These are phyloP conservation scores for Medicago ruthenica DNA, from an alignment of 306 rosid genomes.

Conservation along the genomic window DNA sequence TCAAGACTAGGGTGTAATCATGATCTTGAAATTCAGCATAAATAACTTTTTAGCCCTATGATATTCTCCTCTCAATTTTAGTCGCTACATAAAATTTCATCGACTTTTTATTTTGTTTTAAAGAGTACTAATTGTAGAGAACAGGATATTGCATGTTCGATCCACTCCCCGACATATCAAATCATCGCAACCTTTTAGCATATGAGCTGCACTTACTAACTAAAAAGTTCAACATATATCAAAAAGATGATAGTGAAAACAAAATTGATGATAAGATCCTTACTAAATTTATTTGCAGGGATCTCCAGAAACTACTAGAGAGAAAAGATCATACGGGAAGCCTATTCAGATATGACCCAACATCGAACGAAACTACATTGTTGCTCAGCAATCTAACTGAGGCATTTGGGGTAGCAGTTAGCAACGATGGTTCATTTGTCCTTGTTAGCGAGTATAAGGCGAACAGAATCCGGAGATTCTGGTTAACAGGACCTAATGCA, in stretches of 20 bases:
- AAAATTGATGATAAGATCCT: not conserved
- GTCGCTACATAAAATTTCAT: too few relatives aligned
- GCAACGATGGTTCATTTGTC: conserved; percentile 41
- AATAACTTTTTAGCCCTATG: too few relatives aligned
- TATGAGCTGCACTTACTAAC: too few relatives aligned
- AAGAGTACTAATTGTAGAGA: too few relatives aligned
- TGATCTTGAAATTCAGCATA: too few relatives aligned
- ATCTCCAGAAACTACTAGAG: conserved; percentile 23
- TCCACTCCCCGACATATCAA: too few relatives aligned
- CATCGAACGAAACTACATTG: conserved; percentile 30
- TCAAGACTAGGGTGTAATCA: too few relatives aligned
- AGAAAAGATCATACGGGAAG: conserved; percentile 41
- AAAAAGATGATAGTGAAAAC: not conserved
- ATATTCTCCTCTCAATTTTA: too few relatives aligned
- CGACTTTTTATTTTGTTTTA: too few relatives aligned
- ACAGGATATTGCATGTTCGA: too few relatives aligned
- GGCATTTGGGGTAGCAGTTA: conserved; percentile 49
- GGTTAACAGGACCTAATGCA: conserved; percentile 44
- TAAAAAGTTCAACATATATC: not conserved
- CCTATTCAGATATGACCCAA: conserved; percentile 41
- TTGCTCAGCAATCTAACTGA: conserved; percentile 35
- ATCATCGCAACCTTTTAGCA: too few relatives aligned
- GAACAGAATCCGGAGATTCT: conserved; percentile 40
- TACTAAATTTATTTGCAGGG: conserved; percentile 28
- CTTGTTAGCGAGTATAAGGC: conserved; percentile 47